phyloP scores from a whole-genome alignment of 2,329 filamentous ascomycete species.

The Alternaria triticina region DNA sequence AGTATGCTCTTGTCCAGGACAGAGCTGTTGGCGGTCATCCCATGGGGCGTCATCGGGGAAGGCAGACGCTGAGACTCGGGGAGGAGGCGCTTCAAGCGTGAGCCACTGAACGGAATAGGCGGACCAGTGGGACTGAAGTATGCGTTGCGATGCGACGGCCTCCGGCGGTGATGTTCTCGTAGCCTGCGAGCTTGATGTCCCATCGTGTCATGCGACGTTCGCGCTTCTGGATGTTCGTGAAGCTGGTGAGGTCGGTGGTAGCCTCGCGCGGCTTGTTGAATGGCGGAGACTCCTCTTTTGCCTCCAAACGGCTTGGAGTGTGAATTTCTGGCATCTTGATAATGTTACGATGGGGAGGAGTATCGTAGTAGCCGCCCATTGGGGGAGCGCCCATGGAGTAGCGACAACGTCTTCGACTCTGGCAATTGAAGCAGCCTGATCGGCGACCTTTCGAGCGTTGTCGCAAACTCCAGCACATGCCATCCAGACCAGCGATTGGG shows the following conservation, averaged over 20 bases:
- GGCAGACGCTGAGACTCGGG: background rate
- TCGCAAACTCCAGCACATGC: background rate
- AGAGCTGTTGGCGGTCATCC: constrained; percentile 5
- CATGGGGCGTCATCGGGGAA: background rate
- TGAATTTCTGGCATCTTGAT: background rate
- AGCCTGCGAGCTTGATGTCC: constrained; percentile 98
- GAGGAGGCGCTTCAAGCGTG: background rate
- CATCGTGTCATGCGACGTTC: constrained; percentile 96
- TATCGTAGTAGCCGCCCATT: constrained; percentile 66
- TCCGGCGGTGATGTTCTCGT: constrained; percentile 95
- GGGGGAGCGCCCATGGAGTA: constrained; percentile 57
- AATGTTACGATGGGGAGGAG: constrained; percentile 54
- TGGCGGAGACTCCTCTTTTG: constrained; percentile 75
- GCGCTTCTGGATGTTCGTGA: constrained; percentile 79
- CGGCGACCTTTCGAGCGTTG: no score
- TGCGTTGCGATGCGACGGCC: background rate
- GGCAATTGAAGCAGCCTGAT: no score
- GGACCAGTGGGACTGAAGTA: background rate
- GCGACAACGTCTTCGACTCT: no score
- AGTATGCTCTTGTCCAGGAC: constrained; percentile 11
- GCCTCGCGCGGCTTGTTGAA: constrained; percentile 89
- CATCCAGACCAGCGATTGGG: background rate
- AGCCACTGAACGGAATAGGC: background rate
- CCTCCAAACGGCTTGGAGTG: background rate
- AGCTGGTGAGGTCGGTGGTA: constrained; percentile 89